Percentiles rank a stretch among this genome's conserved stretches.
Evolutionary conservation across 768 basidiomycete species (phyloP).

Genomic region (Thelephora aurantiotincta): DNA sequence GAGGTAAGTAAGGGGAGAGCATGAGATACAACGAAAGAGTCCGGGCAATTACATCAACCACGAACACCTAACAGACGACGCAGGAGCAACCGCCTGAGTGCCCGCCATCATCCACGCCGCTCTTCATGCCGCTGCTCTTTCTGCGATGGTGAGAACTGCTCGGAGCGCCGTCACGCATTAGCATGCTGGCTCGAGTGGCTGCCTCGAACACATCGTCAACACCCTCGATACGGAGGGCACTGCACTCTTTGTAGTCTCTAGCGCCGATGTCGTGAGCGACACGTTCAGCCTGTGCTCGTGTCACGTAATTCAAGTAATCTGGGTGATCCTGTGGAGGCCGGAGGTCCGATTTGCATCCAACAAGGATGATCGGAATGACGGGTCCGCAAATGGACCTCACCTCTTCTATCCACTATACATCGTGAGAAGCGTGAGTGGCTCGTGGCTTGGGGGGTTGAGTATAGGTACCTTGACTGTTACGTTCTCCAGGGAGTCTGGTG

Average conservation of each 20-base stretch:
- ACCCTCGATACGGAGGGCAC: slow-evolving; percentile 78
- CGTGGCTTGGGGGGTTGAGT: background rate
- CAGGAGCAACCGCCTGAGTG: slow-evolving; percentile 43
- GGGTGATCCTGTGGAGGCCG: slow-evolving; percentile 42
- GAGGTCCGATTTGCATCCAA: slow-evolving; percentile 92
- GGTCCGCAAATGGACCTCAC: slow-evolving; percentile 93
- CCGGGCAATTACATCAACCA: too few relatives aligned
- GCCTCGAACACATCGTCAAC: slow-evolving; percentile 97
- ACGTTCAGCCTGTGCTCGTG: slow-evolving; percentile 68
- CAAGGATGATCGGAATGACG: slow-evolving; percentile 84
- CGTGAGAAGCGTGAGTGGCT: background rate
- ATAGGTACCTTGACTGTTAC: slow-evolving; percentile 71
- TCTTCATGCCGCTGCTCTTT: slow-evolving; percentile 35
- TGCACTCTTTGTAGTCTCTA: slow-evolving; percentile 89
- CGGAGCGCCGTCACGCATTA: slow-evolving; percentile 69
- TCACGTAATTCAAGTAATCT: slow-evolving; percentile 43
- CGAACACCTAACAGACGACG: slow-evolving; percentile 40
- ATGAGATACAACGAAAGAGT: too few relatives aligned
- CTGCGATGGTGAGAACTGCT: slow-evolving; percentile 30
- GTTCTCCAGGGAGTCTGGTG: slow-evolving; percentile 93
- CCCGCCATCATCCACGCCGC: slow-evolving; percentile 18
- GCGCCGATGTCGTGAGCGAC: slow-evolving; percentile 81
- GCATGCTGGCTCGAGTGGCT: slow-evolving; percentile 91
- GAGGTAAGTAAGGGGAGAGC: too few relatives aligned
- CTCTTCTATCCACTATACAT: slow-evolving; percentile 88